A percentile compares a stretch with the other conserved stretches of the same genome.
These are phyloP conservation scores for Closterium sp. DNA, from an alignment of 139 green algal species.

Conservation along the genomic window DNA sequence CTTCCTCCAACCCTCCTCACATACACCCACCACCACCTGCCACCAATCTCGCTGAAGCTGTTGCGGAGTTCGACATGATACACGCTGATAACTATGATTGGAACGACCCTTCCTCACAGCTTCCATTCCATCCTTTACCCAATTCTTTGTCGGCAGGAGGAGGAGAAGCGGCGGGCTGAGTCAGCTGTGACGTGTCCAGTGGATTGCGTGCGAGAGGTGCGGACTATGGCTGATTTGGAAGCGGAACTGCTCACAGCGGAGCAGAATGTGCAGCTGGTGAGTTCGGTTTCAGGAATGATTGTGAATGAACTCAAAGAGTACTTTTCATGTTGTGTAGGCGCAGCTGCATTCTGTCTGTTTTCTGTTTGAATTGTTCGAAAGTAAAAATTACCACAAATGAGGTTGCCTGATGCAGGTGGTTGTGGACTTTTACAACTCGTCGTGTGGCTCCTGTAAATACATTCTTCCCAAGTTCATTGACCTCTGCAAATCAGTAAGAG, in stretches of 20 bases:
- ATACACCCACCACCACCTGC: too few species aligned
- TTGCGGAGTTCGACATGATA: too few species aligned
- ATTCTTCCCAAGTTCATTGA: conserved; percentile 22
- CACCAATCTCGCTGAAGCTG: too few species aligned
- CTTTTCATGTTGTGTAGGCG: too few species aligned
- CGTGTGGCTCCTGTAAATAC: conserved; percentile 39
- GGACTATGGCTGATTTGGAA: conserved; percentile 24
- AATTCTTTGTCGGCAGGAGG: not conserved
- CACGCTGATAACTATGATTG: not conserved
- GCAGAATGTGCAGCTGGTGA: not conserved
- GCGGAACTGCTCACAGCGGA: not conserved
- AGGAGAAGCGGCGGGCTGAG: conserved; percentile 6
- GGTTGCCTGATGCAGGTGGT: conserved; percentile 27
- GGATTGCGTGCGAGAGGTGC: conserved; percentile 41
- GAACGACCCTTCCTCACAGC: not conserved
- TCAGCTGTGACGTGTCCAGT: conserved; percentile 38
- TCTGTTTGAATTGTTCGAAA: too few species aligned
- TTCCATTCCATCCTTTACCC: not conserved
- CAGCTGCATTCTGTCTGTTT: not conserved
- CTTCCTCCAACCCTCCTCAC: too few species aligned
- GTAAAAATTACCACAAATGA: not conserved
- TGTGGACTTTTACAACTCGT: conserved; percentile 46
- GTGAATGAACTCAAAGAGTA: too few species aligned
- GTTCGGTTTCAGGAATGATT: not conserved
- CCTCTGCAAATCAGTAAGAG: conserved; percentile 29